phyloP scores from a whole-genome alignment of 1,284 basidiomycete species.

The Somion occarium region DNA sequence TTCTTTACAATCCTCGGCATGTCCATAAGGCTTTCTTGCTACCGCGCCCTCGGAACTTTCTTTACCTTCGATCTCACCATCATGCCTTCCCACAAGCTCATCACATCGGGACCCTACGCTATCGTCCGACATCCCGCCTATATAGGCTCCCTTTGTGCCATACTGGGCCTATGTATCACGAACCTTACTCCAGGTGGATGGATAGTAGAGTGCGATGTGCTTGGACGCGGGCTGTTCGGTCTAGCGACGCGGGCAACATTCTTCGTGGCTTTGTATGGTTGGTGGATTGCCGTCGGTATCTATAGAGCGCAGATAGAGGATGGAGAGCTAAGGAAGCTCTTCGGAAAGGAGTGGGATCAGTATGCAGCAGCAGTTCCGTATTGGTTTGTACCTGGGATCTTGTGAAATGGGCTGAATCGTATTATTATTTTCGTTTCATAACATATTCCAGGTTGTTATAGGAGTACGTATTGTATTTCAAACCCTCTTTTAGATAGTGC shows the following conservation, averaged over 20 bases:
- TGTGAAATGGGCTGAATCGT: conserved; percentile 14
- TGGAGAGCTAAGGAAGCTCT: conserved; percentile 43
- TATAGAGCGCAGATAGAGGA: conserved; percentile 51
- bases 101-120: conserved; percentile 49
- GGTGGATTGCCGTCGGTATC: conserved; percentile 45
- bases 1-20: conserved; percentile 43
- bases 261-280: conserved; percentile 47
- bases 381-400: conserved; percentile 52
- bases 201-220: conserved; percentile 43
- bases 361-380: conserved; percentile 44
- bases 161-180: conserved; percentile 45
- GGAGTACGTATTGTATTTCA: too few relatives aligned
- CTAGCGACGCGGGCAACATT: conserved; percentile 28
- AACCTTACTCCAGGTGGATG: conserved; percentile 52
- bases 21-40: conserved; percentile 34
- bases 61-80: conserved; percentile 64
- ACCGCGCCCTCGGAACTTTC: conserved; percentile 40
- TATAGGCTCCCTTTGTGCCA: conserved; percentile 28
- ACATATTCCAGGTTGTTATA: too few relatives aligned
- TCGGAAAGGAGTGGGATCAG: conserved; percentile 46
- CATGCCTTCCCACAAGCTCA: conserved; percentile 48
- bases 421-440: not conserved
- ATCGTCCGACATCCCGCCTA: conserved; percentile 39
- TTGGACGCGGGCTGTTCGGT: conserved; percentile 24
- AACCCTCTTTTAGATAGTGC: too few relatives aligned